Evolutionary conservation across 2,329 filamentous ascomycete species (phyloP).

Genomic region (Chaetomium sp.): DNA sequence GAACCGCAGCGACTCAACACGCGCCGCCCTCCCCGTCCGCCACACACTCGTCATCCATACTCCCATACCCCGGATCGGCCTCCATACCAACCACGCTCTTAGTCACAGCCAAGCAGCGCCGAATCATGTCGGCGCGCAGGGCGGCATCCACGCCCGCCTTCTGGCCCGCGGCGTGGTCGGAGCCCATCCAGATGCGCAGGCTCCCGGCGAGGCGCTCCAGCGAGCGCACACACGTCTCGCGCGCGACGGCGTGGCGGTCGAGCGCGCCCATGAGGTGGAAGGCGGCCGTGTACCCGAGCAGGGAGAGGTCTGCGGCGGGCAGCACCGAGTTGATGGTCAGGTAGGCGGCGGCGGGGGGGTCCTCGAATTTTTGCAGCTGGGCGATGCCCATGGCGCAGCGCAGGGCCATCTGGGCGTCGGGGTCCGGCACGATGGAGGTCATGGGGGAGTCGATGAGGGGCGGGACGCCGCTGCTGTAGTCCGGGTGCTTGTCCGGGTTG

Average conservation of each 20-base stretch:
- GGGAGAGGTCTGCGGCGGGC: constrained; percentile 49
- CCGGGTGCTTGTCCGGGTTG: constrained; percentile 41
- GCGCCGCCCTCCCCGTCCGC: constrained; percentile 35
- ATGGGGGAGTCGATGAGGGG: constrained; percentile 52
- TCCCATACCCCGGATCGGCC: constrained; percentile 61
- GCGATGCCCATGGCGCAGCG: constrained; percentile 63
- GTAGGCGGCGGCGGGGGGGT: constrained; percentile 48
- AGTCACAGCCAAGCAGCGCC: constrained; percentile 58
- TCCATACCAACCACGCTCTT: constrained; percentile 63
- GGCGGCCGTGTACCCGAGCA: constrained; percentile 62
- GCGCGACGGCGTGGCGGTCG: constrained; percentile 49
- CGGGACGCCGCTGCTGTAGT: constrained; percentile 38
- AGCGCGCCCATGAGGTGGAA: constrained; percentile 61
- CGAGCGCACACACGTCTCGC: constrained; percentile 50
- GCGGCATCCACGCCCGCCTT: constrained; percentile 54
- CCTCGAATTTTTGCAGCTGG: constrained; percentile 53
- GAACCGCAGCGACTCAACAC: background rate
- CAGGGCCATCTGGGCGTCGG: constrained; percentile 59
- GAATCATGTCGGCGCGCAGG: constrained; percentile 57
- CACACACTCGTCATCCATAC: constrained; percentile 57
- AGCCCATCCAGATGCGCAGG: constrained; percentile 64
- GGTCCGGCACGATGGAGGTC: constrained; percentile 46
- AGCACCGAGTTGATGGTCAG: constrained; percentile 55
- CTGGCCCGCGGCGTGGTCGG: constrained; percentile 47
- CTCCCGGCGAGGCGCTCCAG: constrained; percentile 61